These are phyloP conservation scores for Trichoderma aggressivum DNA, from an alignment of 2,329 filamentous ascomycete species.

Conservation along the genomic window DNA sequence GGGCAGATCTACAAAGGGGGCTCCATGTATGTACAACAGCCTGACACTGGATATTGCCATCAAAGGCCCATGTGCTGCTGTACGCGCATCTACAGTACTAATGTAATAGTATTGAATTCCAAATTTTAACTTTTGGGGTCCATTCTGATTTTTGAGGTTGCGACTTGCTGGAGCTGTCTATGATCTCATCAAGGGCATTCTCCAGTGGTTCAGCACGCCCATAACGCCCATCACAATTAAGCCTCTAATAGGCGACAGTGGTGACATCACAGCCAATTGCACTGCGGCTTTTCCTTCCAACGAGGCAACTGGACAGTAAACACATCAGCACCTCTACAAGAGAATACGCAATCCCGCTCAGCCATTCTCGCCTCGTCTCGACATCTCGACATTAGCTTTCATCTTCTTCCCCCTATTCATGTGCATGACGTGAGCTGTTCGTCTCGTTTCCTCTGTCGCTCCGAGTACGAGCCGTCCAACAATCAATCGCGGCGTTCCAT, in stretches of 20 bases:
- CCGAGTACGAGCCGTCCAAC: constrained; percentile 13
- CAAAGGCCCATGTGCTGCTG: background rate
- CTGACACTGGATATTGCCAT: background rate
- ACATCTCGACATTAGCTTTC: background rate
- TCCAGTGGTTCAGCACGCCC: background rate
- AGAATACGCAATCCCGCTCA: background rate
- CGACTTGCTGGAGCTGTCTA: background rate
- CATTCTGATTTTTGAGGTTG: background rate
- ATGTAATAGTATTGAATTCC: background rate
- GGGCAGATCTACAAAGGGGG: background rate
- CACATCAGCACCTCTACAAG: background rate
- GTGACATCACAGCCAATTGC: constrained; percentile 14
- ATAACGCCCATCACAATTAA: background rate
- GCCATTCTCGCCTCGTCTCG: background rate
- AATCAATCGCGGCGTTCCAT: background rate
- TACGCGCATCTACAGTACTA: background rate
- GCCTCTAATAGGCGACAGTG: background rate
- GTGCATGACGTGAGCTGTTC: constrained; percentile 6
- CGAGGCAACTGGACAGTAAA: background rate
- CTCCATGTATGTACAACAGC: background rate
- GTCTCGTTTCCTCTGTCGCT: background rate
- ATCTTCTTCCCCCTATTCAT: background rate
- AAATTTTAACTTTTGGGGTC: background rate
- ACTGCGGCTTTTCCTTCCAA: background rate
- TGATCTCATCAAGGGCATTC: background rate